These are phyloP conservation scores for Pseudonitzschia multiseries DNA, from an alignment of 108 stramenopile species.

Conservation along the genomic window DNA sequence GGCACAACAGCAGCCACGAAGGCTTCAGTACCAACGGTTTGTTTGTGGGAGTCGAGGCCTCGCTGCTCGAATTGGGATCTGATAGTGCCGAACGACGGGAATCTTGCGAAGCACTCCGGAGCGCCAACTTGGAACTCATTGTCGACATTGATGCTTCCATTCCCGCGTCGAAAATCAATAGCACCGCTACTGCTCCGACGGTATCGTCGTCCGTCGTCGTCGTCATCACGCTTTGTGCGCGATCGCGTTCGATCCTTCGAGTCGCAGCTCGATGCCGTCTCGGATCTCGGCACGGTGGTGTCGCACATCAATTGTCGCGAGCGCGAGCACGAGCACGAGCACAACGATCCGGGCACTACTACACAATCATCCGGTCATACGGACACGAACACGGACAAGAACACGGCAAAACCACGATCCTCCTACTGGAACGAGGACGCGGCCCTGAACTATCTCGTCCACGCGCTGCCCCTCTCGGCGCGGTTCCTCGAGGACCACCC, in stretches of 20 bases:
- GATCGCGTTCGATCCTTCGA: neutral
- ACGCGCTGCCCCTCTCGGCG: constrained; percentile 3
- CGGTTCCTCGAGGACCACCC: constrained; percentile 8
- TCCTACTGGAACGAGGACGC: neutral
- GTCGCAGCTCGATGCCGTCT: neutral
- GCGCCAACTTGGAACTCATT: neutral
- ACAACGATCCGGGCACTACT: too few relatives aligned
- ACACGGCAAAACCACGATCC: too few relatives aligned
- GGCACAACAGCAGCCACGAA: too few relatives aligned
- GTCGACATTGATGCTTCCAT: neutral
- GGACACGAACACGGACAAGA: too few relatives aligned
- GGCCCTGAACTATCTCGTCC: neutral
- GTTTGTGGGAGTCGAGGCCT: constrained; percentile 1
- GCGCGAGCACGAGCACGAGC: neutral
- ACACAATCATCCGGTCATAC: too few relatives aligned
- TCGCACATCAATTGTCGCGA: neutral
- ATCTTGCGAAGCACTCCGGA: neutral
- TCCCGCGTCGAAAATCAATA: neutral
- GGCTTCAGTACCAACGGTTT: neutral
- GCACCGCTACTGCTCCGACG: neutral
- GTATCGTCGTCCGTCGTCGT: neutral
- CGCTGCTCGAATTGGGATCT: neutral
- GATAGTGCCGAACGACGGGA: neutral
- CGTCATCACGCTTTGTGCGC: neutral
- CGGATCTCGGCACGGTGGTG: neutral